Conservation (phyloP, 257 asterid species). For the Solanum ossicruentum region DNA sequence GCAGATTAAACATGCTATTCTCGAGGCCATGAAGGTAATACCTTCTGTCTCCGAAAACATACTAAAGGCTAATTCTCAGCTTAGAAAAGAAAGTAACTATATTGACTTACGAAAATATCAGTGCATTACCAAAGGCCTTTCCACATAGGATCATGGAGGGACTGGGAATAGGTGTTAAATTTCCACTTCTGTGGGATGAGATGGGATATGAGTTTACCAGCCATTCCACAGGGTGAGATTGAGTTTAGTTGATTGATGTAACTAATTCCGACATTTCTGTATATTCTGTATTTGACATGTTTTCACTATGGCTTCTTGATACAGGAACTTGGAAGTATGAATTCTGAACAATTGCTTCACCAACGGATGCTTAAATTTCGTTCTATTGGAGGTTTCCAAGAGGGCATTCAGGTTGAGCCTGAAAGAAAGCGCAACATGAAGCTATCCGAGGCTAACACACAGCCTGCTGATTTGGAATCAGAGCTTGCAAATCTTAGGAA, state of each 20-base stretch:
- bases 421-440: conserved; percentile 48
- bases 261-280: not conserved
- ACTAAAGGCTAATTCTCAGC: not conserved
- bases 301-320: not conserved
- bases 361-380: conserved; percentile 68
- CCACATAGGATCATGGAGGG: not conserved
- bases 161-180: not conserved
- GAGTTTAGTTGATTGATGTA: not conserved
- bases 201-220: not conserved
- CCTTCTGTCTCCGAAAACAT: not conserved
- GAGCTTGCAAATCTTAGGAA: conserved; percentile 53
- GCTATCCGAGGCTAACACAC: conserved; percentile 17
- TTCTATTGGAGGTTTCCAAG: conserved; percentile 51
- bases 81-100: not conserved
- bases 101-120: not conserved
- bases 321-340: conserved; percentile 75
- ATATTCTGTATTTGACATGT: not conserved
- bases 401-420: conserved; percentile 59
- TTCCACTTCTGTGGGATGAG: not conserved
- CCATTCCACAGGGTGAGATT: not conserved
- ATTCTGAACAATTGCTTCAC: conserved; percentile 42
- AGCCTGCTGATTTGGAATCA: conserved; percentile 34
- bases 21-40: conserved; percentile 65
- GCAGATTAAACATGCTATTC: conserved; percentile 72
- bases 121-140: not conserved